Conservation (phyloP, 106 monocot species). For the Narthecium ossifragum region DNA sequence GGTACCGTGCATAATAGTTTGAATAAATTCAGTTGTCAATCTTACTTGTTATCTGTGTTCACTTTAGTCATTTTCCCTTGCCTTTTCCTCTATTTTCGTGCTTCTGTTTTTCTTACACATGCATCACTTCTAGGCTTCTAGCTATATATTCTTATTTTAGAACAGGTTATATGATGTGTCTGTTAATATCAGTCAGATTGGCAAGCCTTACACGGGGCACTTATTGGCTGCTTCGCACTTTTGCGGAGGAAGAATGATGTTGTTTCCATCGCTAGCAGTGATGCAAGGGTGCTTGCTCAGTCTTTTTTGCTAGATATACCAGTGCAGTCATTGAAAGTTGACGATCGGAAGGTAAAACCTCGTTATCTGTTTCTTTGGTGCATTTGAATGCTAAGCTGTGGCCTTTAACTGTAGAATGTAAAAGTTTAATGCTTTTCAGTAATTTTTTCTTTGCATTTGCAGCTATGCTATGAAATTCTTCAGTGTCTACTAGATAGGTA, state of each 20-base stretch:
- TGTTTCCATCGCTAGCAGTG: slow-evolving; percentile 44
- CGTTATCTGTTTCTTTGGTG: slow-evolving; percentile 1
- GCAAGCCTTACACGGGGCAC: slow-evolving; percentile 78
- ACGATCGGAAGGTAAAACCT: slow-evolving; percentile 73
- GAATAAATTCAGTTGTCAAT: background rate
- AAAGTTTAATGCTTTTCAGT: too few relatives aligned
- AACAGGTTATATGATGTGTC: slow-evolving; percentile 11
- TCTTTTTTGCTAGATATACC: slow-evolving; percentile 55
- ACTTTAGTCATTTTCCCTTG: background rate
- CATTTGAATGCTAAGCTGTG: too few relatives aligned
- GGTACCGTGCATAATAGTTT: background rate
- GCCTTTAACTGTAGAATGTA: too few relatives aligned
- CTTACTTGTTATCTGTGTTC: background rate
- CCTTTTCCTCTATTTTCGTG: background rate
- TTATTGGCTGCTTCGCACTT: slow-evolving; percentile 83
- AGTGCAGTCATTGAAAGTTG: slow-evolving; percentile 56
- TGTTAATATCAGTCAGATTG: slow-evolving; percentile 72
- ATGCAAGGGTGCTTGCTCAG: slow-evolving; percentile 51
- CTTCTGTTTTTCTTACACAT: background rate
- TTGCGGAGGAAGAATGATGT: slow-evolving; percentile 54
- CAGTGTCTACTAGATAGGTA: slow-evolving; percentile 53
- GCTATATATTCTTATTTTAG: background rate
- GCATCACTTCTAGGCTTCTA: background rate
- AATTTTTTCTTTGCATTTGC: slow-evolving; percentile 10
- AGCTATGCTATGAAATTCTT: slow-evolving; percentile 88